Evolutionary conservation across 176 grass and related monocot genomes (phyloP).

Genomic region (Tillandsia fasciculata): DNA sequence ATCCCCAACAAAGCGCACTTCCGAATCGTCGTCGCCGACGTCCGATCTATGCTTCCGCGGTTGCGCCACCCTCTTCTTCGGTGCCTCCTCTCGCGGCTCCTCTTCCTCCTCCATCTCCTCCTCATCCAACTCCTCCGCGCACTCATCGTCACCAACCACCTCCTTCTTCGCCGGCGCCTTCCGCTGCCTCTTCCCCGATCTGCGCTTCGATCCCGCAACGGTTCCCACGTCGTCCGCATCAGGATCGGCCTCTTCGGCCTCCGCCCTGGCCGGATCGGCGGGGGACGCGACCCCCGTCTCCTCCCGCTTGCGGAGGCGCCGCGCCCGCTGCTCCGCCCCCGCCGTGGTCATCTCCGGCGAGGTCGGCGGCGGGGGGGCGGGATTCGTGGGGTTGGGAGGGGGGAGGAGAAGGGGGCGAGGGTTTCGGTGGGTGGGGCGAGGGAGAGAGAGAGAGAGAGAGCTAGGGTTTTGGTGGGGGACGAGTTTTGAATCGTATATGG

Average conservation of each 20-base stretch:
- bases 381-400: background rate
- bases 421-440: too few relatives aligned
- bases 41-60: constrained; percentile 5
- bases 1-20: constrained; percentile 27
- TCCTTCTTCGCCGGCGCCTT: background rate
- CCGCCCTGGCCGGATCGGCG: background rate
- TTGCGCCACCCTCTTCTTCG: constrained; percentile 27
- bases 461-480: background rate
- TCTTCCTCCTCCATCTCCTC: constrained; percentile 2
- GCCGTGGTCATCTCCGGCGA: constrained; percentile 5
- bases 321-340: constrained; percentile 1
- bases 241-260: background rate
- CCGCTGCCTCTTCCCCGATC: constrained; percentile 9
- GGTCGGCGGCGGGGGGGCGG: background rate
- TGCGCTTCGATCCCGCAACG: background rate
- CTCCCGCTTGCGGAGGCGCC: background rate
- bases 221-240: background rate
- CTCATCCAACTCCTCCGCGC: background rate
- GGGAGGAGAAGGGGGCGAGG: background rate
- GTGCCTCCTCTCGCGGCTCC: constrained; percentile 17
- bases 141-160: constrained; percentile 2
- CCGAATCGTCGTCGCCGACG: background rate
- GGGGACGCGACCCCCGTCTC: background rate
- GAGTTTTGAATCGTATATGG: background rate
- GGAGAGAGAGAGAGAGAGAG: too few relatives aligned